Percentiles rank a stretch among this genome's conserved stretches.
These are phyloP conservation scores for Sherardia arvensis DNA, from an alignment of 257 asterid genomes.

Conservation along the genomic window DNA sequence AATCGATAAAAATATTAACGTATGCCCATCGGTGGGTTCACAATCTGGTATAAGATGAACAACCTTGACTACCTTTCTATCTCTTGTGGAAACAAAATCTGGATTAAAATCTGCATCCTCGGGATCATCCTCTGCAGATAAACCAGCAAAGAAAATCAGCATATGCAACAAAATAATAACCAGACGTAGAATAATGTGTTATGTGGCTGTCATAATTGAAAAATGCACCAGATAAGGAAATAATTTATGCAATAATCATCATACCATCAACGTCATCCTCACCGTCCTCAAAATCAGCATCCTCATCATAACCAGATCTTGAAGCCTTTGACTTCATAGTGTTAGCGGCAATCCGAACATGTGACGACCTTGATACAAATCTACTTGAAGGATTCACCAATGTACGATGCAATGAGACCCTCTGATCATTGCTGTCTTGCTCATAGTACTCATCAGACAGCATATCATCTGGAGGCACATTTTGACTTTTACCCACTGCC, in stretches of 20 bases:
- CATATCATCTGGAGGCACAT: constrained; percentile 85
- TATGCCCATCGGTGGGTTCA: neutral
- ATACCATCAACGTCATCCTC: constrained; percentile 53
- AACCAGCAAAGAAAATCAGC: constrained; percentile 6
- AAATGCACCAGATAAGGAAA: neutral
- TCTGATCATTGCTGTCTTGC: constrained; percentile 86
- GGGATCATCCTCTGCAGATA: constrained; percentile 84
- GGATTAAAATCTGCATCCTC: constrained; percentile 93
- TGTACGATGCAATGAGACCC: constrained; percentile 55
- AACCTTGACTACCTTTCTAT: constrained; percentile 59
- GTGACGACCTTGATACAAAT: constrained; percentile 41
- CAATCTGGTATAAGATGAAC: constrained; percentile 2
- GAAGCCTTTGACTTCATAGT: constrained; percentile 47
- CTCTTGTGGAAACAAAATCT: constrained; percentile 49
- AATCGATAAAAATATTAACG: too few relatives aligned
- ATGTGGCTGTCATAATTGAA: neutral
- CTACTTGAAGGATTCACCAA: constrained; percentile 41
- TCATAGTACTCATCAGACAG: constrained; percentile 95
- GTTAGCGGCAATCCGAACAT: constrained; percentile 35
- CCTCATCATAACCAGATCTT: constrained; percentile 42
- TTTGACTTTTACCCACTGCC: constrained; percentile 42
- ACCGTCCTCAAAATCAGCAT: constrained; percentile 43
- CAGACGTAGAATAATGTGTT: neutral
- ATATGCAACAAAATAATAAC: neutral
- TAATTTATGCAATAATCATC: neutral